Evolutionary conservation across 805 yeast species (phyloP).

Genomic region (Zygotorulaspora sp.): DNA sequence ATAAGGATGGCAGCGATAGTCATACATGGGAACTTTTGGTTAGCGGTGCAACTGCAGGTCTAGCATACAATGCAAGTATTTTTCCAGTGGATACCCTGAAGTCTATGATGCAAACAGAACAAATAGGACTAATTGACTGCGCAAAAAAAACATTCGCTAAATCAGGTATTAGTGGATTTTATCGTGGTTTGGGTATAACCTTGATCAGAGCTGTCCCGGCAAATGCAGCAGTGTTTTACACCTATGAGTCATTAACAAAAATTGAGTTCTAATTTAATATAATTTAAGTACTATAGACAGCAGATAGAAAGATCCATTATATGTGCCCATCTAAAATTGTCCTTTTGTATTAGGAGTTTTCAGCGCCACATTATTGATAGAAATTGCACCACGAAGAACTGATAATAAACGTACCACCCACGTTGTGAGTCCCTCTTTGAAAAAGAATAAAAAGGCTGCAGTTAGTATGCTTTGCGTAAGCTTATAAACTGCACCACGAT

Average conservation of each 20-base stretch:
- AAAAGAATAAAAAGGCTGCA: constrained; percentile 84
- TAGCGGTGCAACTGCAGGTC: constrained; percentile 86
- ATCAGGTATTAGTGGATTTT: constrained; percentile 68
- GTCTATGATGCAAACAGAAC: constrained; percentile 63
- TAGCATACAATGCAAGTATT: constrained; percentile 69
- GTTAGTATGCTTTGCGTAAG: constrained; percentile 78
- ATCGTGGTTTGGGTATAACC: constrained; percentile 82
- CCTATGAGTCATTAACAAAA: constrained; percentile 53
- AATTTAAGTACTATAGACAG: background rate
- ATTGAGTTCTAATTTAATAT: background rate
- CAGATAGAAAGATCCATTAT: too few relatives aligned
- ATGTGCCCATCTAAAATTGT: background rate
- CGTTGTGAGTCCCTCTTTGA: constrained; percentile 76
- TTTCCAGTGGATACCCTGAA: constrained; percentile 92
- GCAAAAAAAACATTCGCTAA: constrained; percentile 40
- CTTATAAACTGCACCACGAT: constrained; percentile 77
- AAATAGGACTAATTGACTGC: constrained; percentile 40
- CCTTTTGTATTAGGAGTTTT: background rate
- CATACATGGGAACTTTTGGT: constrained; percentile 52
- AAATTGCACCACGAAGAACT: constrained; percentile 33
- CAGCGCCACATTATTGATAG: too few relatives aligned
- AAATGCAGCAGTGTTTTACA: constrained; percentile 78
- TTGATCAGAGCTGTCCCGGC: constrained; percentile 81
- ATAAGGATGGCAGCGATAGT: constrained; percentile 24
- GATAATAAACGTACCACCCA: constrained; percentile 53